These are phyloP conservation scores for Dryadomyces quercivorus DNA, from an alignment of 2,329 filamentous ascomycete species.

Conservation along the genomic window DNA sequence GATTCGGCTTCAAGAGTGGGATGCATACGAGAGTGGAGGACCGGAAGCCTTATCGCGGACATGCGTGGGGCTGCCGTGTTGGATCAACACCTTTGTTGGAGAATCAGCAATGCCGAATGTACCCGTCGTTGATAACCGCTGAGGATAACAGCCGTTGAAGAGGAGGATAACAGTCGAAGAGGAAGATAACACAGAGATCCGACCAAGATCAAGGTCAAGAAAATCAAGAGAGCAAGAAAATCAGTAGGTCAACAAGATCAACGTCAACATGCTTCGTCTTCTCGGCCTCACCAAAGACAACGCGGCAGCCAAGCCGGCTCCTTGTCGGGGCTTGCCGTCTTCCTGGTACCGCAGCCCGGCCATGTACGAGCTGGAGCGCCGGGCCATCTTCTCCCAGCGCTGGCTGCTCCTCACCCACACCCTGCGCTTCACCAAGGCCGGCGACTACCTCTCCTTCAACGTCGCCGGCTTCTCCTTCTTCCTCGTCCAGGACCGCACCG, in stretches of 20 bases:
- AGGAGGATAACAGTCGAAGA: no score
- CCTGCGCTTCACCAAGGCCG: constrained; percentile 20
- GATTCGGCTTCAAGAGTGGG: neutral
- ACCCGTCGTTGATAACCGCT: no score
- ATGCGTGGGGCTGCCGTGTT: no score
- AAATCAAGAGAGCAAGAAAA: neutral
- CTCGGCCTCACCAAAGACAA: neutral
- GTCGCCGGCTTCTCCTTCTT: constrained; percentile 26
- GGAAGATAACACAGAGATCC: no score
- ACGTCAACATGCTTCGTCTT: constrained; percentile 4
- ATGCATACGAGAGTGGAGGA: no score
- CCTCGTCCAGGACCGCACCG: constrained; percentile 21
- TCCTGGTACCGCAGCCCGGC: constrained; percentile 30
- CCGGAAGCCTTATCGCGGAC: no score
- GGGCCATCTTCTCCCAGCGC: constrained; percentile 28
- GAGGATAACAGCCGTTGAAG: no score
- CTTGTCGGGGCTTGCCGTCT: constrained; percentile 19
- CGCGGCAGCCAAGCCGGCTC: neutral
- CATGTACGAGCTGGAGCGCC: constrained; percentile 31
- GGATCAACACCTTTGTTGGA: no score
- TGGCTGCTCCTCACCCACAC: constrained; percentile 26
- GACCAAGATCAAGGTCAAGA: neutral
- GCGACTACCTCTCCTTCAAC: constrained; percentile 22
- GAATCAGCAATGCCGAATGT: no score
- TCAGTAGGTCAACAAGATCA: neutral